These are phyloP conservation scores for Odontarrhena argentea DNA, from an alignment of 345 rosid genomes.

Conservation along the genomic window DNA sequence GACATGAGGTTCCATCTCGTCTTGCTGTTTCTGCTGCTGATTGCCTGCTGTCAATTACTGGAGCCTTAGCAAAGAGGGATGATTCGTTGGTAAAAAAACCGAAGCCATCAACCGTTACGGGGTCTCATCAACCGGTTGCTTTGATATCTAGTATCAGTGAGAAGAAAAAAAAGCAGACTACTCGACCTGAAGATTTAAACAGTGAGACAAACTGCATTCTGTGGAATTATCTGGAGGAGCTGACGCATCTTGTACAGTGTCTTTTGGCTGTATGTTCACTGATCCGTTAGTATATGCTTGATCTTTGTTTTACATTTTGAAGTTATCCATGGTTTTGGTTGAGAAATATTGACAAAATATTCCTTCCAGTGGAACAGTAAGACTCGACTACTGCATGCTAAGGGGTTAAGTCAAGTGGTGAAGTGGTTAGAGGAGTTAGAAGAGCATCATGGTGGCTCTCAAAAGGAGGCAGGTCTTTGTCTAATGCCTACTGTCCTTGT, in stretches of 20 bases:
- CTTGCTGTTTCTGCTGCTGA: constrained; percentile 90
- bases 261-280: constrained; percentile 64
- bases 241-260: constrained; percentile 55
- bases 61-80: constrained; percentile 65
- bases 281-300: constrained; percentile 20
- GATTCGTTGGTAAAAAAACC: constrained; percentile 43
- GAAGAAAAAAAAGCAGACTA: constrained; percentile 44
- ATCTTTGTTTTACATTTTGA: constrained; percentile 2
- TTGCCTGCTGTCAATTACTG: constrained; percentile 70
- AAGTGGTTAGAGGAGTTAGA: constrained; percentile 75
- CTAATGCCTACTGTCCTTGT: constrained; percentile 31
- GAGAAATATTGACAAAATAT: constrained; percentile 22
- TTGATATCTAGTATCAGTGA: constrained; percentile 37
- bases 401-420: constrained; percentile 75
- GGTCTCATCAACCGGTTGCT: constrained; percentile 43
- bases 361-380: constrained; percentile 76
- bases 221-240: constrained; percentile 62
- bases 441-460: constrained; percentile 47
- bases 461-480: constrained; percentile 70
- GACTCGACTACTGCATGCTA: constrained; percentile 76
- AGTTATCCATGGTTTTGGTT: constrained; percentile 23
- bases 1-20: constrained; percentile 84
- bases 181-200: constrained; percentile 40
- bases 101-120: constrained; percentile 40
- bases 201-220: constrained; percentile 52